phyloP scores from a whole-genome alignment of 179 eudicot species.

The Amaranthus tricolor region DNA sequence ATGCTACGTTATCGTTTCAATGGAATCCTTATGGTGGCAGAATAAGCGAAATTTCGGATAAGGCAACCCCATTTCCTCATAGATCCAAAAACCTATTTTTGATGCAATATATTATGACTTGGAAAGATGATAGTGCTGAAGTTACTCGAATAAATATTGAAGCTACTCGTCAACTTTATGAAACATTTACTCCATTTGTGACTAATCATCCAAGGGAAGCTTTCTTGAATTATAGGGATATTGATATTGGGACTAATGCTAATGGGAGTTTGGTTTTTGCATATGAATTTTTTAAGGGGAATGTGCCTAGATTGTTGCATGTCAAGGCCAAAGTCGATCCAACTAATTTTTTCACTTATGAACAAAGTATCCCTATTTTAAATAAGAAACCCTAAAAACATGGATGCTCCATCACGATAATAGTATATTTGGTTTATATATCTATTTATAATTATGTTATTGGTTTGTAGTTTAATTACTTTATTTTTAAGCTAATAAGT shows the following conservation, averaged over 20 bases:
- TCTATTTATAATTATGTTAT: too few species aligned
- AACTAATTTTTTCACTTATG: constrained; percentile 30
- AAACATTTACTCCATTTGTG: constrained; percentile 28
- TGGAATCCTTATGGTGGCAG: constrained; percentile 47
- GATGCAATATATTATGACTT: constrained; percentile 26
- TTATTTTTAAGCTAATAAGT: too few species aligned
- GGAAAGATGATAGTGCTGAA: constrained; percentile 27
- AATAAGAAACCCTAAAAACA: neutral
- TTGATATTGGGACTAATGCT: constrained; percentile 30
- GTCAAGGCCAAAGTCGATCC: constrained; percentile 45
- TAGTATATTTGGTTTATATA: too few species aligned
- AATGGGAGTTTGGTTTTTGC: constrained; percentile 25
- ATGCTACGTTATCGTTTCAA: neutral
- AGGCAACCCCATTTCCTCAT: constrained; percentile 43
- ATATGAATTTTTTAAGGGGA: constrained; percentile 32
- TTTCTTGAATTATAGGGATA: constrained; percentile 42
- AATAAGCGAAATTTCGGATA: constrained; percentile 33
- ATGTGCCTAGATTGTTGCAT: constrained; percentile 27
- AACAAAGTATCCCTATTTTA: constrained; percentile 32
- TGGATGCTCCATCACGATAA: too few species aligned
- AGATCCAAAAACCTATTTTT: constrained; percentile 31
- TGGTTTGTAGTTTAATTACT: too few species aligned
- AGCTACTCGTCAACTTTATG: constrained; percentile 20
- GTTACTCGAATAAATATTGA: constrained; percentile 9
- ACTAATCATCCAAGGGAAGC: constrained; percentile 42